A percentile compares a stretch with the other conserved stretches of the same genome.
Evolutionary conservation across 1,284 basidiomycete genomes (phyloP).

Genomic region (Ustilago curta): DNA sequence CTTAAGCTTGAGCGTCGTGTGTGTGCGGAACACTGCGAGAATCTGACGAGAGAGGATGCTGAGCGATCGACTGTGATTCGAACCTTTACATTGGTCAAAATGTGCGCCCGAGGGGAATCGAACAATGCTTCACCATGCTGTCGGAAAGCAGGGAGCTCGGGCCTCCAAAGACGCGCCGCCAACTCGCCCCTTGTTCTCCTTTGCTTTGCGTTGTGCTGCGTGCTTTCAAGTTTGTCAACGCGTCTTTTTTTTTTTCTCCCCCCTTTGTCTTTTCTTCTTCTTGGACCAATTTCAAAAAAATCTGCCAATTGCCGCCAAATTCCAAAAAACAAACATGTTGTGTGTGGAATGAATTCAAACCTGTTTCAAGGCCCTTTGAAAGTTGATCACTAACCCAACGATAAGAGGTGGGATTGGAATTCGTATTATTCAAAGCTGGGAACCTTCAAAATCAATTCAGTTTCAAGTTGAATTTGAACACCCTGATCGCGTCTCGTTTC

Average conservation of each 20-base stretch:
- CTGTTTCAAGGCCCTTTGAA: neutral
- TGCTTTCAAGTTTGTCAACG: slow-evolving; percentile 2
- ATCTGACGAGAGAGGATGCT: too few species aligned
- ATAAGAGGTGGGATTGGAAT: neutral
- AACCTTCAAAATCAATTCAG: neutral
- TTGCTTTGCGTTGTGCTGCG: slow-evolving; percentile 2
- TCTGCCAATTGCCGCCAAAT: slow-evolving; percentile 6
- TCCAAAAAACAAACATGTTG: slow-evolving; percentile 4
- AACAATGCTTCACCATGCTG: slow-evolving; percentile 13
- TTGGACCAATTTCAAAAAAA: slow-evolving; percentile 6
- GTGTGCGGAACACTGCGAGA: neutral
- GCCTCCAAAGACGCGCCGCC: too few species aligned
- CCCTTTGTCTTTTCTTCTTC: too few species aligned
- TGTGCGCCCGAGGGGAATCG: slow-evolving; percentile 44
- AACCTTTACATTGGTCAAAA: too few species aligned
- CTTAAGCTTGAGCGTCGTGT: neutral
- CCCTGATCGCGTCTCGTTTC: neutral
- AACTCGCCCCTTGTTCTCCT: too few species aligned
- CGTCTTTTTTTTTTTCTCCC: neutral
- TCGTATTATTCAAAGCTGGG: neutral
- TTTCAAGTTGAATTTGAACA: slow-evolving; percentile 1
- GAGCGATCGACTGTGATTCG: neutral
- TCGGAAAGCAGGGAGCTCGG: too few species aligned
- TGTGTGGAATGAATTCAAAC: neutral
- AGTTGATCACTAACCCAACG: slow-evolving; percentile 13